Conservation (phyloP, 441 rosid species). For the Adansonia grandidieri region DNA sequence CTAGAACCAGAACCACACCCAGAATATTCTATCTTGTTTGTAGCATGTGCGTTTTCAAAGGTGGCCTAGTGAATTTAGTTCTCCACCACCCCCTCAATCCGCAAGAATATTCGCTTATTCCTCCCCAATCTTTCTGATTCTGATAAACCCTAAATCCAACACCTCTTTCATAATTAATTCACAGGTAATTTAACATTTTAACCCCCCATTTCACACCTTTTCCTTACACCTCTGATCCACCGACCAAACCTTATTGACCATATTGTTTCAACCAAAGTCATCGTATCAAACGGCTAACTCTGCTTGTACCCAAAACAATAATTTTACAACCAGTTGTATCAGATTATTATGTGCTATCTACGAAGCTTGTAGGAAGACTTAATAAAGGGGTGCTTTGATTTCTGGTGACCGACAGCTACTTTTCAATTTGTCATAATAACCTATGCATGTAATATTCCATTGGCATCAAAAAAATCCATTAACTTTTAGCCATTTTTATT, state of each 20-base stretch:
- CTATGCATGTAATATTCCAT: constrained; percentile 30
- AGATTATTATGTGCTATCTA: background rate
- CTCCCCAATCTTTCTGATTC: background rate
- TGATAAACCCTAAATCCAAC: background rate
- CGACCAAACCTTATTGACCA: background rate
- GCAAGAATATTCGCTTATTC: constrained; percentile 34
- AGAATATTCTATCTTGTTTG: background rate
- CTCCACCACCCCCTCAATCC: background rate
- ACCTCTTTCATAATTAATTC: background rate
- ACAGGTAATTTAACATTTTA: background rate
- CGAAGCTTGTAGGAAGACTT: background rate
- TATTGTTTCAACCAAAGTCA: background rate
- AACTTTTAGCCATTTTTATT: background rate
- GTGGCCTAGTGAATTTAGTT: constrained; percentile 15
- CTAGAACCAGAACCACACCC: background rate
- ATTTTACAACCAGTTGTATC: background rate
- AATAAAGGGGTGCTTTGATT: no score
- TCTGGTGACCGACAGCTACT: background rate
- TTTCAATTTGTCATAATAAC: background rate
- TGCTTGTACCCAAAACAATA: background rate
- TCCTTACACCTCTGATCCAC: background rate
- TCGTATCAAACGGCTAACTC: background rate
- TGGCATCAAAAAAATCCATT: constrained; percentile 24
- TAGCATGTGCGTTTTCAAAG: constrained; percentile 11
- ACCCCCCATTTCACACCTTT: background rate